A percentile compares a stretch with the other conserved stretches of the same genome.
These are phyloP conservation scores for Carpinus viminea DNA, from an alignment of 306 rosid genomes.

Conservation along the genomic window DNA sequence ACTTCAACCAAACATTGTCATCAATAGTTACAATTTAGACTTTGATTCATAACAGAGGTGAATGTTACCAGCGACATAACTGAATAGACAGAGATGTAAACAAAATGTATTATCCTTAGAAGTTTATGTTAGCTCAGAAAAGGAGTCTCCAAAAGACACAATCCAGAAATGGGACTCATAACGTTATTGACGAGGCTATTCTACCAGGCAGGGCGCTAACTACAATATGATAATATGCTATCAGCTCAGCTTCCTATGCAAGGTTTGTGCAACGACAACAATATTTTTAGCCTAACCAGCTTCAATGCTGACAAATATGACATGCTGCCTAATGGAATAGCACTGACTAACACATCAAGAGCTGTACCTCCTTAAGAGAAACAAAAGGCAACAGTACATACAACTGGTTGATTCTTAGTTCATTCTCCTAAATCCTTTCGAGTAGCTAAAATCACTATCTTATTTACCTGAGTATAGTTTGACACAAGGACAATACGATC, in stretches of 20 bases:
- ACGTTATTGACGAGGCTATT: not conserved
- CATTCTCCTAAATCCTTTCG: constrained; percentile 11
- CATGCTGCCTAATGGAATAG: constrained; percentile 15
- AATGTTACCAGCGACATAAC: constrained; percentile 10
- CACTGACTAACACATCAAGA: constrained; percentile 1
- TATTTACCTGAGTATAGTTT: constrained; percentile 89
- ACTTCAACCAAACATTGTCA: not conserved
- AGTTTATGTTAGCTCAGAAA: constrained; percentile 8
- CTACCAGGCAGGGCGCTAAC: not conserved
- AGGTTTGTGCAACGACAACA: not conserved
- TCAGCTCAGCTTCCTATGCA: constrained; percentile 15
- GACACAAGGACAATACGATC: constrained; percentile 97
- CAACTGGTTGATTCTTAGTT: constrained; percentile 13
- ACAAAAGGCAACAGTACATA: not conserved
- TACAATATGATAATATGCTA: not conserved
- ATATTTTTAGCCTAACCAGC: constrained; percentile 14
- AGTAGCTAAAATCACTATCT: constrained; percentile 17
- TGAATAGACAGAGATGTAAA: not conserved
- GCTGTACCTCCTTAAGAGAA: constrained; percentile 12
- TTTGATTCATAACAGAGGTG: not conserved
- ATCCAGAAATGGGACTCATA: not conserved
- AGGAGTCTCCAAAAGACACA: constrained; percentile 2
- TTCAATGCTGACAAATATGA: constrained; percentile 14
- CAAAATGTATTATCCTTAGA: not conserved
- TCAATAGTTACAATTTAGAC: not conserved